Conservation (phyloP, 106 monocot genomes). For the Dendrobium huoshanense region DNA sequence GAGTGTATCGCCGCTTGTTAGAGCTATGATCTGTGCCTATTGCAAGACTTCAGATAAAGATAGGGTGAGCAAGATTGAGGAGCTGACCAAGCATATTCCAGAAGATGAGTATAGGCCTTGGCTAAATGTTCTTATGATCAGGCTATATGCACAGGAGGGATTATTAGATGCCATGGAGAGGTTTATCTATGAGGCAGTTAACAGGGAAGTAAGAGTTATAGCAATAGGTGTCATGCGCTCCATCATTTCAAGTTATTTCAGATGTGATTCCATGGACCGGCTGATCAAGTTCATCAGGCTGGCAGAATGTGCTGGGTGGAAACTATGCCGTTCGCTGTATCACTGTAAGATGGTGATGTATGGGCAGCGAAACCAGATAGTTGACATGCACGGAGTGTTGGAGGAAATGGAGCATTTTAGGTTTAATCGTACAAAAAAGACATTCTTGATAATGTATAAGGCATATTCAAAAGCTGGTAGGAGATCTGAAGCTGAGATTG, state of each 20-base stretch:
- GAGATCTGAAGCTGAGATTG: slow-evolving; percentile 45
- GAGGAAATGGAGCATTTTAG: slow-evolving; percentile 57
- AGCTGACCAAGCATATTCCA: slow-evolving; percentile 29
- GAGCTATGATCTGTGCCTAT: slow-evolving; percentile 75
- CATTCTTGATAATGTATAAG: slow-evolving; percentile 71
- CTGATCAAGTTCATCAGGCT: slow-evolving; percentile 39
- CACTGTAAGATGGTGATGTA: slow-evolving; percentile 91
- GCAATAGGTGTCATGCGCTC: slow-evolving; percentile 48
- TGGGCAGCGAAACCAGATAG: slow-evolving; percentile 41
- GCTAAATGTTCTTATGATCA: slow-evolving; percentile 65
- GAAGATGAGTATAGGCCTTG: slow-evolving; percentile 60
- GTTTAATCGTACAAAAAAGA: slow-evolving; percentile 46
- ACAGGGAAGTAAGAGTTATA: slow-evolving; percentile 29
- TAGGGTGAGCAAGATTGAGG: slow-evolving; percentile 55
- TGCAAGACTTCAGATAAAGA: slow-evolving; percentile 49
- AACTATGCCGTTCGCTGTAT: slow-evolving; percentile 53
- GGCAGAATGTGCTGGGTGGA: slow-evolving; percentile 78
- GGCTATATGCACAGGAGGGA: slow-evolving; percentile 71
- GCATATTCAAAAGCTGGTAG: slow-evolving; percentile 51
- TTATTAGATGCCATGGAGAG: slow-evolving; percentile 65
- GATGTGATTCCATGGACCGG: slow-evolving; percentile 39
- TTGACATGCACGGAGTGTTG: slow-evolving; percentile 60
- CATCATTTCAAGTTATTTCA: slow-evolving; percentile 63
- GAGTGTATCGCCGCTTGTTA: slow-evolving; percentile 22
- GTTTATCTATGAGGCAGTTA: slow-evolving; percentile 56